These are phyloP conservation scores for Candida xyloterini DNA, from an alignment of 805 yeast species.

Conservation along the genomic window DNA sequence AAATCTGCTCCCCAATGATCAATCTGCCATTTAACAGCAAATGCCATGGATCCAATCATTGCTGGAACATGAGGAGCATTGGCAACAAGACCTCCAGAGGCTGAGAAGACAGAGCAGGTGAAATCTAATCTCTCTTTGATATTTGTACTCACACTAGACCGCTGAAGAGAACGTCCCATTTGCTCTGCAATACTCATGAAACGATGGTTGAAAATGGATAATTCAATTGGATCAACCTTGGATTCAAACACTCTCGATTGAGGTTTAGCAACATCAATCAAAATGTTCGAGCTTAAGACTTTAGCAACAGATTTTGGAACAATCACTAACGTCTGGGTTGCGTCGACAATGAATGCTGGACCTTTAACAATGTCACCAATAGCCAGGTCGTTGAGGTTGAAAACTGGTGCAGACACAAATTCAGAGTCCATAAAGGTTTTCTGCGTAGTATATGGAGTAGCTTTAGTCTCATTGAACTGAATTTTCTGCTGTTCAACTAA, in stretches of 20 bases:
- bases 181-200: constrained; percentile 51
- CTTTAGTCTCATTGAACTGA: constrained; percentile 30
- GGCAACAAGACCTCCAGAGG: constrained; percentile 34
- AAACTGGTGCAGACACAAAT: constrained; percentile 50
- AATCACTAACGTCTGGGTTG: constrained; percentile 36
- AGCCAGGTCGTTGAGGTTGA: constrained; percentile 45
- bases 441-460: constrained; percentile 51
- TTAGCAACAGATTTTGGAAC: constrained; percentile 33
- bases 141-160: constrained; percentile 42
- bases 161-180: constrained; percentile 45
- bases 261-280: constrained; percentile 22
- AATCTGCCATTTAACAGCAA: constrained; percentile 38
- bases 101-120: constrained; percentile 46
- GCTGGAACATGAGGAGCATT: constrained; percentile 42
- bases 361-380: constrained; percentile 55
- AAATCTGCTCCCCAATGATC: constrained; percentile 38
- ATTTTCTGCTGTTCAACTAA: constrained; percentile 1
- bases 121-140: constrained; percentile 48
- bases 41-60: constrained; percentile 45
- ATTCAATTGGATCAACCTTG: constrained; percentile 41
- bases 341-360: constrained; percentile 36
- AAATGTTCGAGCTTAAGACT: constrained; percentile 33
- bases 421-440: constrained; percentile 34
- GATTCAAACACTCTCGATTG: constrained; percentile 35
- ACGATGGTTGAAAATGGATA: constrained; percentile 44